Percentiles rank a stretch among this genome's conserved stretches.
These are phyloP conservation scores for Leccinum uliginosum DNA, from an alignment of 768 basidiomycete genomes.

Conservation along the genomic window DNA sequence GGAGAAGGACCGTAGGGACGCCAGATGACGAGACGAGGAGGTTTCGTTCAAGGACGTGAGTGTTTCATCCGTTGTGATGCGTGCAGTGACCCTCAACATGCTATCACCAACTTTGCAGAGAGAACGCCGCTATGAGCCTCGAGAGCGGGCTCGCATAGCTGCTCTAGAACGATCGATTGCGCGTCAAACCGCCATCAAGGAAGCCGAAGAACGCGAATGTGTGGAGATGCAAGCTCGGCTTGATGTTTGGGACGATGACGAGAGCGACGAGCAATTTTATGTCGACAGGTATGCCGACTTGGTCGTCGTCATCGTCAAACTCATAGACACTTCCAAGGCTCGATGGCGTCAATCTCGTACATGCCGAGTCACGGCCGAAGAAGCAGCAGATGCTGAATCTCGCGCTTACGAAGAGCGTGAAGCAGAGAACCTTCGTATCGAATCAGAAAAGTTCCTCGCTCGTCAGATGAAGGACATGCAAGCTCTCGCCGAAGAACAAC, in stretches of 20 bases:
- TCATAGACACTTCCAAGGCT: conserved; percentile 36
- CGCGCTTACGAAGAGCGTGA: conserved; percentile 81
- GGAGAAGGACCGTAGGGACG: conserved; percentile 76
- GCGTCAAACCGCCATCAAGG: conserved; percentile 64
- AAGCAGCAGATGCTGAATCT: conserved; percentile 79
- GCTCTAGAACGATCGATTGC: conserved; percentile 72
- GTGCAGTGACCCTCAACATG: not conserved
- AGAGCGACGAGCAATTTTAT: conserved; percentile 91
- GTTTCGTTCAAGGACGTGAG: conserved; percentile 82
- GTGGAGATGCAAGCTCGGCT: conserved; percentile 76
- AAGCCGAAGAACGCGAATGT: conserved; percentile 76
- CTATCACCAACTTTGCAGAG: conserved; percentile 45
- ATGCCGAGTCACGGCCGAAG: conserved; percentile 70
- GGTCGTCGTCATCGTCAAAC: not conserved
- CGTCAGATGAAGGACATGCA: conserved; percentile 96
- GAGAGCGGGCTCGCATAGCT: conserved; percentile 79
- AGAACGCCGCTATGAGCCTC: conserved; percentile 88
- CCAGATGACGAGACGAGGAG: conserved; percentile 74
- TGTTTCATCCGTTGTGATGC: conserved; percentile 13
- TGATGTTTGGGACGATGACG: conserved; percentile 90
- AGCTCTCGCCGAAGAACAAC: conserved; percentile 83
- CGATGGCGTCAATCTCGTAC: conserved; percentile 83
- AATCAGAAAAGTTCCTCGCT: conserved; percentile 92
- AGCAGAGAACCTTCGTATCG: conserved; percentile 78
- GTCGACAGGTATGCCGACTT: conserved; percentile 69